These are phyloP conservation scores for Phaffia tasmanica DNA, from an alignment of 768 basidiomycete species.

Conservation along the genomic window DNA sequence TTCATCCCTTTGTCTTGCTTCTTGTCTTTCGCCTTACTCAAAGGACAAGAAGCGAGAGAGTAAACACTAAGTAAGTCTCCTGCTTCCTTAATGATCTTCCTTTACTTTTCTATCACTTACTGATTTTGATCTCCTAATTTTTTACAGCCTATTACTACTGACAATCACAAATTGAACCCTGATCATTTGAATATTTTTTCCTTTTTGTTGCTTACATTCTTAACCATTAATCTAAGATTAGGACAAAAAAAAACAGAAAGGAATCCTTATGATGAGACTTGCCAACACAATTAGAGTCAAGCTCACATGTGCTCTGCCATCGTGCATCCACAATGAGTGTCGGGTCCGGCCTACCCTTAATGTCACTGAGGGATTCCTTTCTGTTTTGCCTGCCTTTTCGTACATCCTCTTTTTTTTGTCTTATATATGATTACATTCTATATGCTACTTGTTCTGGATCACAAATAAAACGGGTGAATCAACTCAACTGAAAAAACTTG, in stretches of 20 bases:
- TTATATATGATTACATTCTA: background rate
- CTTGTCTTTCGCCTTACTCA: background rate
- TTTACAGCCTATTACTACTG: background rate
- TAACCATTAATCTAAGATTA: background rate
- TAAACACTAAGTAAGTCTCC: background rate
- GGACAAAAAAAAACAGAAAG: background rate
- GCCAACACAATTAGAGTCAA: slow-evolving; percentile 26
- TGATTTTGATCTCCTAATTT: background rate
- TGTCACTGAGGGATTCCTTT: slow-evolving; percentile 8
- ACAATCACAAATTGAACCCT: background rate
- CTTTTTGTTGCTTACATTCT: background rate
- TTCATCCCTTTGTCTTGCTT: background rate
- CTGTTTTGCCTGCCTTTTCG: background rate
- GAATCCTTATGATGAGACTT: slow-evolving; percentile 22
- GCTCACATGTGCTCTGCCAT: slow-evolving; percentile 19
- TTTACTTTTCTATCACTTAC: background rate
- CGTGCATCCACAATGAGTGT: slow-evolving; percentile 12
- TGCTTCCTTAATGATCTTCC: background rate
- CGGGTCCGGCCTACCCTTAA: slow-evolving; percentile 13
- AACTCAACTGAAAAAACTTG: too few species aligned
- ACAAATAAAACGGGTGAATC: background rate
- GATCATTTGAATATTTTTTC: background rate
- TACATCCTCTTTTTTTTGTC: background rate
- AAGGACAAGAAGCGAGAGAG: too few species aligned
- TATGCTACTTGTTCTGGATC: background rate